Percentiles rank a stretch among this genome's conserved stretches.
Evolutionary conservation across 306 rosid species (phyloP).

Genomic region (Rosa chinensis): DNA sequence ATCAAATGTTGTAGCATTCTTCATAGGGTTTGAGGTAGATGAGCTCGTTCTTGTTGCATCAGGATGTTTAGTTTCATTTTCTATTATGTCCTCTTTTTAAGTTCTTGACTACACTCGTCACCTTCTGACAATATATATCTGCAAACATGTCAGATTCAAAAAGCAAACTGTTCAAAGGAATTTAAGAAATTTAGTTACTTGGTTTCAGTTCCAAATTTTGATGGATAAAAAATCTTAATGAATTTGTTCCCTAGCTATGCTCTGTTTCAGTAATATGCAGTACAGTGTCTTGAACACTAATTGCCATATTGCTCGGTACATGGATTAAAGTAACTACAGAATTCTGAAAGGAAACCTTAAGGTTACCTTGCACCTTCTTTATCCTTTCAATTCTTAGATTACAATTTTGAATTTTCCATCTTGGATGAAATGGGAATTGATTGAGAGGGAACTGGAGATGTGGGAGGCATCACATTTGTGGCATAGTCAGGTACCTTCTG

Average conservation of each 20-base stretch:
- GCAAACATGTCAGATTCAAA: background rate
- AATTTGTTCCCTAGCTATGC: background rate
- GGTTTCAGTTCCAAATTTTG: background rate
- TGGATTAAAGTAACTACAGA: too few species aligned
- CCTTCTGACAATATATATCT: background rate
- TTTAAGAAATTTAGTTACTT: background rate
- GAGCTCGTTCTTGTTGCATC: background rate
- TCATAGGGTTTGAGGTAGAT: background rate
- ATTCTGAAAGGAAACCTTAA: background rate
- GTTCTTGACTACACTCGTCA: background rate
- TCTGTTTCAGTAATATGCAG: background rate
- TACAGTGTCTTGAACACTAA: too few species aligned
- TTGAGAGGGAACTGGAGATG: constrained; percentile 2
- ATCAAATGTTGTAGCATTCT: background rate
- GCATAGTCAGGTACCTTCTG: constrained; percentile 6
- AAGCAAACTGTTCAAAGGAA: background rate
- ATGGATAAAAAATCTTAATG: background rate
- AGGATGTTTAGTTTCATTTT: background rate
- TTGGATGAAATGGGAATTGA: background rate
- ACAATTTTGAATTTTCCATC: background rate
- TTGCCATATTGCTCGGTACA: too few species aligned
- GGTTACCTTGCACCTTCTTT: background rate
- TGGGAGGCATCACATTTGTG: constrained; percentile 5
- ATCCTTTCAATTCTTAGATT: background rate
- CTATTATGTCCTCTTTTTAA: background rate